These are phyloP conservation scores for Leishmania major DNA, from an alignment of 208 protist genomes.

Conservation along the genomic window DNA sequence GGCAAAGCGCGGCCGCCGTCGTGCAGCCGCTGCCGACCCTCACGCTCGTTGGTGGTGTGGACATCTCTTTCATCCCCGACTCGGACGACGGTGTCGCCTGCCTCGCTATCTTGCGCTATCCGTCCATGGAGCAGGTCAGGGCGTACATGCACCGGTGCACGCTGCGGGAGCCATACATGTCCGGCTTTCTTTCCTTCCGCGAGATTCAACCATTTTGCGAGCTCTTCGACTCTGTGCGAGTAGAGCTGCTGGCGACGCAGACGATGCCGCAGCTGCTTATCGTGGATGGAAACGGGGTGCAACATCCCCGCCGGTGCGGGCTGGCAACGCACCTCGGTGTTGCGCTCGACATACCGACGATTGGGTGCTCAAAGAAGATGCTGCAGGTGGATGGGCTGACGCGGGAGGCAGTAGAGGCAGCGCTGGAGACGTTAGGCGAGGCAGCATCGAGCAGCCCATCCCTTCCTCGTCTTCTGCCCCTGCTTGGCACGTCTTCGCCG, in stretches of 20 bases:
- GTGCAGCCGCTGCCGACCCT: slow-evolving; percentile 27
- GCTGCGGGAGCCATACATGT: slow-evolving; percentile 89
- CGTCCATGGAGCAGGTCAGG: slow-evolving; percentile 40
- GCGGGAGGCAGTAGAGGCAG: slow-evolving; percentile 37
- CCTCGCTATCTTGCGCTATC: slow-evolving; percentile 71
- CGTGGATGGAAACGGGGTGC: slow-evolving; percentile 96
- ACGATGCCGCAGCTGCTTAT: slow-evolving; percentile 88
- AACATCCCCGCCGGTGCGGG: slow-evolving; percentile 93
- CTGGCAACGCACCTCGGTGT: slow-evolving; percentile 95
- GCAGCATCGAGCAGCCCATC: neutral
- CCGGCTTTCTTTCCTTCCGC: slow-evolving; percentile 96
- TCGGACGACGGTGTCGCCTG: slow-evolving; percentile 66
- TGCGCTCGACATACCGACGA: slow-evolving; percentile 84
- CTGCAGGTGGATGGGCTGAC: slow-evolving; percentile 87
- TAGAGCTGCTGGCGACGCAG: slow-evolving; percentile 29
- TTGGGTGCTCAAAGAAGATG: slow-evolving; percentile 94
- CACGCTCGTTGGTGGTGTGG: slow-evolving; percentile 59
- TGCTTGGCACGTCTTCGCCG: slow-evolving; percentile 11
- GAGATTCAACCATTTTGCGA: slow-evolving; percentile 75
- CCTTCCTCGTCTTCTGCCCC: slow-evolving; percentile 8
- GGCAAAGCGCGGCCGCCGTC: slow-evolving; percentile 2
- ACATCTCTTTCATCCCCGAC: slow-evolving; percentile 79
- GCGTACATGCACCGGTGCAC: slow-evolving; percentile 64
- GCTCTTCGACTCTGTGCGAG: slow-evolving; percentile 38
- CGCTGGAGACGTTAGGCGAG: slow-evolving; percentile 16